phyloP scores from a whole-genome alignment of 1,284 basidiomycete species.

The Leucoagaricus sp. region DNA sequence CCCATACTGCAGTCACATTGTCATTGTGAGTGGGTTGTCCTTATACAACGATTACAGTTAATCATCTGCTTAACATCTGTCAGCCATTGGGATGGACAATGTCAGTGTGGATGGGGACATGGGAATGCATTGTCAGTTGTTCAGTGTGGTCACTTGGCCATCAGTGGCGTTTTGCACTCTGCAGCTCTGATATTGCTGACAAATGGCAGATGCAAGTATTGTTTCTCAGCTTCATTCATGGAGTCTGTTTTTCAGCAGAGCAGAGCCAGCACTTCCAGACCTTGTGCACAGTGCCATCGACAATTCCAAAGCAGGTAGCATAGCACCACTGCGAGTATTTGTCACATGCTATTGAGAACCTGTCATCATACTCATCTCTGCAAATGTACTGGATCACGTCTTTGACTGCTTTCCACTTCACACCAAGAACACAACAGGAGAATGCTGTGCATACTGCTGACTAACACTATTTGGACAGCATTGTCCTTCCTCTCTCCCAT shows the following conservation, averaged over 20 bases:
- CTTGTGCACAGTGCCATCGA: conserved; percentile 72
- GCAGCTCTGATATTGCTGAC: conserved; percentile 52
- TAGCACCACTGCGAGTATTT: conserved; percentile 90
- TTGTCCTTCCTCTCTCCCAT: not conserved
- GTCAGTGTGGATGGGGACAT: conserved; percentile 52
- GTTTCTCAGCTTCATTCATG: too few relatives aligned
- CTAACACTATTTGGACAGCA: not conserved
- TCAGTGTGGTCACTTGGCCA: conserved; percentile 50
- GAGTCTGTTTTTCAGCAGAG: too few relatives aligned
- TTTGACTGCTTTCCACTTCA: conserved; percentile 11
- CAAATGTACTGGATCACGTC: conserved; percentile 59
- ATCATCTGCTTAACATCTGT: too few relatives aligned
- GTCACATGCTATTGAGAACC: conserved; percentile 93
- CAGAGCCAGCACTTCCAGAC: conserved; percentile 70
- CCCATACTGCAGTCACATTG: conserved; percentile 42
- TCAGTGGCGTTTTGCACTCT: conserved; percentile 45
- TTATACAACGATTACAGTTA: not conserved
- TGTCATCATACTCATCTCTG: conserved; percentile 77
- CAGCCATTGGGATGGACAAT: conserved; percentile 52
- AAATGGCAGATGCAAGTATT: conserved; percentile 44
- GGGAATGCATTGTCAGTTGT: conserved; percentile 44
- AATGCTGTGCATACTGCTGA: not conserved
- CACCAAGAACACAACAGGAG: not conserved
- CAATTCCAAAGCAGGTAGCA: conserved; percentile 82
- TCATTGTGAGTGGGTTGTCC: conserved; percentile 43